Base-by-base conservation (phyloP, 805 yeast species). In the Lipomyces yamadae region DNA sequence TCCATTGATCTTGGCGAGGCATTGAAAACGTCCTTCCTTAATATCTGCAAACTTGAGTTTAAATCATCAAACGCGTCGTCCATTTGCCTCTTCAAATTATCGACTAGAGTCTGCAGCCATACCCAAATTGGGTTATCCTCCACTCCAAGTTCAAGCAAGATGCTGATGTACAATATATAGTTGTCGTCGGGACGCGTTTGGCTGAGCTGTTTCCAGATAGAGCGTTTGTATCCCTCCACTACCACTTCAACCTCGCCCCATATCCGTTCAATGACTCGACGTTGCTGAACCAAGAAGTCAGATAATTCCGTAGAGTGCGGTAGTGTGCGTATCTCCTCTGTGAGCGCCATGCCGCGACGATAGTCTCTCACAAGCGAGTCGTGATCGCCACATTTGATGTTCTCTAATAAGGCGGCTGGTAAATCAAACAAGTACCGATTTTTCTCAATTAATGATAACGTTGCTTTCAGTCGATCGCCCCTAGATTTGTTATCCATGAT, bases 111-210 rank as follows among this genome's bases (percentile, higher is more conserved):
- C 54, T 82, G 78, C 35, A 89, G 81, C 86, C 92, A 89, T 62
- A 83, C 85, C 30, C 81, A 74, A 4, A 89, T 84, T 4, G 94
- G 94, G 74, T 86, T 88, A 64, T 85, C 87, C 57, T 80, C 82
- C 1, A 84, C 82, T n/a, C 87, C 89, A 42, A 90, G 78, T 68
- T 88, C 91, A 56, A 87, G 76, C 42, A 89, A 78, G 70, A 83
- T 84, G n/a, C 83, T 50, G 35, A 69, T 66, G 5, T 56, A 53
- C 8, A 45, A 18, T 10, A 69, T 48, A 24, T 61, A 63, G 24
- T 56, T 77, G 72, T 75, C 76, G 30, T 78, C 78, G 0, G 77
- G 72, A 4, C 74, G 64, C 0, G 81, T 63, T 6, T 68, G 60
- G 34, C 74, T 70, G 56, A 89, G 78, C 56, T 78, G 77, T 18